Conservation (phyloP, 1,139 yeast genomes). For the Hansenula lynferdii region DNA sequence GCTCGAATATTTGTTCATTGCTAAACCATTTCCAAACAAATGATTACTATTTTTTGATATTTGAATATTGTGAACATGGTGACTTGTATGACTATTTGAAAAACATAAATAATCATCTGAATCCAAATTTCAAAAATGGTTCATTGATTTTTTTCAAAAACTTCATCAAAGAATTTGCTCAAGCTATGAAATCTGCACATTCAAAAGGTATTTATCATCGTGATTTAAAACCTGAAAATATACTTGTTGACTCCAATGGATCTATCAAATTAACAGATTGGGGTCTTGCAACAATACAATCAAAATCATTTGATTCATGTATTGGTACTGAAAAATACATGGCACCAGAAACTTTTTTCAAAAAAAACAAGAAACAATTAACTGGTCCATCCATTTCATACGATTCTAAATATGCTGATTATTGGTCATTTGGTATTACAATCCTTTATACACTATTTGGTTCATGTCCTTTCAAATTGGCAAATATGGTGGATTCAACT, state of each 20-base stretch:
- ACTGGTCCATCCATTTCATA: constrained; percentile 29
- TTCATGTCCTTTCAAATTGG: constrained; percentile 74
- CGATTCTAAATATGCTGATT: constrained; percentile 77
- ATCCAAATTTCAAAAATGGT: constrained; percentile 13
- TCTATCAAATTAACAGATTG: constrained; percentile 81
- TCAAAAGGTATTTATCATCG: constrained; percentile 70
- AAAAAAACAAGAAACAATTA: constrained; percentile 6
- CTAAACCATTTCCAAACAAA: constrained; percentile 67
- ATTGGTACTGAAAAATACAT: constrained; percentile 91
- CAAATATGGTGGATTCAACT: constrained; percentile 61
- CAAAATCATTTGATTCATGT: constrained; percentile 64
- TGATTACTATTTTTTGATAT: constrained; percentile 46
- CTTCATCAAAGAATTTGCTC: constrained; percentile 65
- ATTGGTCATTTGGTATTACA: constrained; percentile 89
- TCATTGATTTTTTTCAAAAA: constrained; percentile 25
- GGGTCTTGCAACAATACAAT: constrained; percentile 74
- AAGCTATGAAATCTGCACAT: constrained; percentile 72
- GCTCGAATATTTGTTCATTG: constrained; percentile 49
- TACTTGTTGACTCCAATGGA: constrained; percentile 59
- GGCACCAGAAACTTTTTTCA: constrained; percentile 80
- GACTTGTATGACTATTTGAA: constrained; percentile 88
- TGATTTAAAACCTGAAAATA: constrained; percentile 85
- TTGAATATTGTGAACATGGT: constrained; percentile 85
- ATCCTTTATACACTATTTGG: constrained; percentile 79
- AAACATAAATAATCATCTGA: constrained; percentile 34